phyloP scores from a whole-genome alignment of 805 yeast genomes.

The Metschnikowia corniflorae region DNA sequence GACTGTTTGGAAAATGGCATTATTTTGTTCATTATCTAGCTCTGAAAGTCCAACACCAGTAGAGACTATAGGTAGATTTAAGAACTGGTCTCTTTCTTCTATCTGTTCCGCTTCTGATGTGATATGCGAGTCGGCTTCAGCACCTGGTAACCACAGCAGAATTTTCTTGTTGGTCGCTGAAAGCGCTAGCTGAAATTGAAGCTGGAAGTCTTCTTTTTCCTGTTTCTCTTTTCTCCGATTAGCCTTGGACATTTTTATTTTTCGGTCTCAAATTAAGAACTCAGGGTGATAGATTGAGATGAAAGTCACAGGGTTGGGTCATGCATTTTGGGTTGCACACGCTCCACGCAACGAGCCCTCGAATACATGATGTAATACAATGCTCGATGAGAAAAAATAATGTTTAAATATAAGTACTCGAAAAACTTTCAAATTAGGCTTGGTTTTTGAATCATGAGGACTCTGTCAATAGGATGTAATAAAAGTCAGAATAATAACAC shows the following conservation, averaged over 20 bases:
- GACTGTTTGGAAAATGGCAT: slow-evolving; percentile 14
- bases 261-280: neutral
- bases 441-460: no score
- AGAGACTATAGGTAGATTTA: slow-evolving; percentile 34
- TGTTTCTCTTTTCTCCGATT: slow-evolving; percentile 42
- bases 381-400: neutral
- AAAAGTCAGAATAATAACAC: no score
- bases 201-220: slow-evolving; percentile 45
- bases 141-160: slow-evolving; percentile 35
- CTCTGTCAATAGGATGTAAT: no score
- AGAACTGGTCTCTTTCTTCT: slow-evolving; percentile 19
- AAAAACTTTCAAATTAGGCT: no score
- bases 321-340: no score
- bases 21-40: slow-evolving; percentile 12
- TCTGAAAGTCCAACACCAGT: slow-evolving; percentile 29
- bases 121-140: slow-evolving; percentile 1
- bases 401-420: no score
- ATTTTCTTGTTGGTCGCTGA: slow-evolving; percentile 33
- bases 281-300: no score
- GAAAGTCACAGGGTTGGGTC: no score
- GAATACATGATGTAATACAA: neutral
- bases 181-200: slow-evolving; percentile 44
- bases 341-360: neutral
- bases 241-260: slow-evolving; percentile 17
- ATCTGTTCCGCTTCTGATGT: neutral